phyloP scores from a whole-genome alignment of 2,329 filamentous ascomycete species.

The Coniochaeta ligniaria region DNA sequence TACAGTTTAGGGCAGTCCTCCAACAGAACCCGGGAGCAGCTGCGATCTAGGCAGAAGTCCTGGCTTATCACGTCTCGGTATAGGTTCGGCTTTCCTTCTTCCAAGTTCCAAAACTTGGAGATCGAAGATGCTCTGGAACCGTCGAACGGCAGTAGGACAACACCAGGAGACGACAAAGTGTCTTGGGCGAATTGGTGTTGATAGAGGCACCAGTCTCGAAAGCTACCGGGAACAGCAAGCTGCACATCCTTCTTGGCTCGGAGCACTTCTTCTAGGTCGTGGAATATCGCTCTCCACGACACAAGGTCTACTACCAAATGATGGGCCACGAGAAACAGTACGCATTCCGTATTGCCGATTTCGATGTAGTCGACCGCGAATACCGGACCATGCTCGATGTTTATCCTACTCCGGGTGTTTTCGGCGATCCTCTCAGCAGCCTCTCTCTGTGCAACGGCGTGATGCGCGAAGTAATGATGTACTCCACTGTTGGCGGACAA shows the following conservation, averaged over 20 bases:
- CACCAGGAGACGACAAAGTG: background rate
- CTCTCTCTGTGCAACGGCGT: background rate
- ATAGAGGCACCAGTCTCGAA: conserved; percentile 6
- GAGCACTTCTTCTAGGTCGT: conserved; percentile 24
- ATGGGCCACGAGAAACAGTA: conserved; percentile 22
- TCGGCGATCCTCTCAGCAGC: conserved; percentile 6
- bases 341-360: conserved; percentile 9
- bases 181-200: conserved; percentile 3
- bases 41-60: background rate
- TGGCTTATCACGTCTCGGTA: conserved; percentile 4
- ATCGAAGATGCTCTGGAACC: conserved; percentile 1
- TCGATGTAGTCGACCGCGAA: conserved; percentile 12
- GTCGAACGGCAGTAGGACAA: conserved; percentile 9
- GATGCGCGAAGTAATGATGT: background rate
- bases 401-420: conserved; percentile 11
- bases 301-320: conserved; percentile 34
- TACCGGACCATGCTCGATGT: conserved; percentile 14
- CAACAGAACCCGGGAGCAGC: background rate
- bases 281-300: conserved; percentile 33
- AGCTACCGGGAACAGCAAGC: conserved; percentile 10
- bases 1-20: conserved; percentile 11
- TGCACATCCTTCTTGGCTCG: conserved; percentile 3
- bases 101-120: conserved; percentile 9
- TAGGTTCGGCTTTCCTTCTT: background rate
- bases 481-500: conserved; percentile 7